Conservation (phyloP, 202 grass and related monocot genomes). For the Hordeum pubiflorum region DNA sequence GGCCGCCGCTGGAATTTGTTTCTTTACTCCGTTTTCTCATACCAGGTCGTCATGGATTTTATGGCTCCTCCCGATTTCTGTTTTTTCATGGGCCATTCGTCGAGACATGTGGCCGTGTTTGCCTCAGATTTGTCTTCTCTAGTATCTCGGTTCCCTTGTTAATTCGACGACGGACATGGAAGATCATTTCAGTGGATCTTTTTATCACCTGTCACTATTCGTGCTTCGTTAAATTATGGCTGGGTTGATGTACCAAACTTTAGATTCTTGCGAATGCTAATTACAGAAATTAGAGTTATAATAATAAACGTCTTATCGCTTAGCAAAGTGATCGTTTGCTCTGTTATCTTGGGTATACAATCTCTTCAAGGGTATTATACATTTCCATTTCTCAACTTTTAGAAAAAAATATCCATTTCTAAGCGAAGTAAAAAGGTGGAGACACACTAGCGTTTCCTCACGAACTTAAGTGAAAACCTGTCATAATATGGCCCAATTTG, state of each 20-base stretch:
- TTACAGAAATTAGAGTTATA: neutral
- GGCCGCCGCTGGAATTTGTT: neutral
- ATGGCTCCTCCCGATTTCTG: neutral
- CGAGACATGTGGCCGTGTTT: neutral
- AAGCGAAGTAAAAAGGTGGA: neutral
- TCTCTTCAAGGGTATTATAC: neutral
- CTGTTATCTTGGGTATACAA: neutral
- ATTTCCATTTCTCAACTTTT: neutral
- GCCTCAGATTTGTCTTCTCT: constrained; percentile 1
- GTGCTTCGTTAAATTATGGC: neutral
- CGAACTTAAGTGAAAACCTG: neutral
- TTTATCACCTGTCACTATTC: neutral
- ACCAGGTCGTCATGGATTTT: neutral
- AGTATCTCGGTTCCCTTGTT: neutral
- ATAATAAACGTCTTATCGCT: neutral
- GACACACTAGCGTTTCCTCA: neutral
- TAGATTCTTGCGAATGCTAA: neutral
- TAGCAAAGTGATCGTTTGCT: neutral
- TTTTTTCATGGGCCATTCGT: neutral
- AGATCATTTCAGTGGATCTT: neutral
- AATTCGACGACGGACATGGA: neutral
- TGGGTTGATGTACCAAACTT: neutral
- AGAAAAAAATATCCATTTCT: neutral
- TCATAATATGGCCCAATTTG: neutral
- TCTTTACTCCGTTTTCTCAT: neutral